Conservation (phyloP, 1,284 basidiomycete species). For the Rhizoctonia solani region DNA sequence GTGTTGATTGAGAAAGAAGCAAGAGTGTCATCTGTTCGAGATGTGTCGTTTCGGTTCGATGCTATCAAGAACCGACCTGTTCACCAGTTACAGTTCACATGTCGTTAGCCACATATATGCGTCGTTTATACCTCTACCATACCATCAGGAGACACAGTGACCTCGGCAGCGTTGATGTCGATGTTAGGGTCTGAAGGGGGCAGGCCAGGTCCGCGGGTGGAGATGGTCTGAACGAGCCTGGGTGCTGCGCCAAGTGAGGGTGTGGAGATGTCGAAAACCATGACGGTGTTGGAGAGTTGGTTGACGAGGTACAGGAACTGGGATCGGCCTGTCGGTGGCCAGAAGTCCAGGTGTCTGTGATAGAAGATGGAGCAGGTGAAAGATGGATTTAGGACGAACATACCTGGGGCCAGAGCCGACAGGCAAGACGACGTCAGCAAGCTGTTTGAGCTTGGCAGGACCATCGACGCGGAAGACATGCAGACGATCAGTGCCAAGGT, state of each 20-base stretch:
- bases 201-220: background rate
- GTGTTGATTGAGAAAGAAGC: constrained; percentile 13
- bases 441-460: background rate
- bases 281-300: constrained; percentile 20
- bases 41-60: constrained; percentile 7
- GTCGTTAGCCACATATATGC: background rate
- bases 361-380: background rate
- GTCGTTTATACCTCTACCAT: background rate
- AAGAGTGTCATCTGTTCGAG: constrained; percentile 3
- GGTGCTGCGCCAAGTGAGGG: background rate
- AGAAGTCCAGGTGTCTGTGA: constrained; percentile 3
- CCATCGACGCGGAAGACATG: constrained; percentile 1
- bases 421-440: constrained; percentile 6
- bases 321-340: constrained; percentile 7
- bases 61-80: constrained; percentile 8
- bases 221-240: constrained; percentile 2
- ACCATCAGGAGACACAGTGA: constrained; percentile 6
- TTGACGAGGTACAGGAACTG: constrained; percentile 1
- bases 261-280: constrained; percentile 15
- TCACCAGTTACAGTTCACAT: background rate
- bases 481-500: constrained; percentile 18
- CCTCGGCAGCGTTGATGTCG: constrained; percentile 7
- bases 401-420: constrained; percentile 10
- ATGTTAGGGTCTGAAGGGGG: background rate
- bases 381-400: background rate